phyloP scores from a whole-genome alignment of 176 grass and related monocot genomes.

The Zea luxurians region DNA sequence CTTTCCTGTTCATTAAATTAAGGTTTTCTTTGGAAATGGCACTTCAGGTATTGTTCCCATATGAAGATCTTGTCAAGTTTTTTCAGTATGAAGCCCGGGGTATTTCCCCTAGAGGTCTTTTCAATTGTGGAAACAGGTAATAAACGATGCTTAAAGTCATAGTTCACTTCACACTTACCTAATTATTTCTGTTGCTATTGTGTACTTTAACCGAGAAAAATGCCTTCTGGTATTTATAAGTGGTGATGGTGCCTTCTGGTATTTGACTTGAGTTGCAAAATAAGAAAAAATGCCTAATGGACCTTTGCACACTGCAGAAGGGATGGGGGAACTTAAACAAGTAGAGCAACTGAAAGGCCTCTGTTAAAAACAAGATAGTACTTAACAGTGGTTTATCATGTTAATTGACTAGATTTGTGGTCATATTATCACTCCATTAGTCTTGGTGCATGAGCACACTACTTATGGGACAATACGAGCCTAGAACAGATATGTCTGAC shows the following conservation, averaged over 20 bases:
- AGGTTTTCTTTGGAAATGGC: slow-evolving; percentile 43
- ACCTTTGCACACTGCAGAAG: not conserved
- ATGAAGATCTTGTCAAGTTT: slow-evolving; percentile 95
- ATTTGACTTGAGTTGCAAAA: not conserved
- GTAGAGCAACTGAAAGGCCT: not conserved
- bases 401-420: not conserved
- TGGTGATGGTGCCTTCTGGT: slow-evolving; percentile 18
- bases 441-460: not conserved
- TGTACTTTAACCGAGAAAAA: not conserved
- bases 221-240: not conserved
- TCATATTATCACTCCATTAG: not conserved
- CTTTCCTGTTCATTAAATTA: slow-evolving; percentile 36
- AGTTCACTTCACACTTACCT: not conserved
- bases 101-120: slow-evolving; percentile 85
- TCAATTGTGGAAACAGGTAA: slow-evolving; percentile 99
- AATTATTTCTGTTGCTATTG: slow-evolving; percentile 28
- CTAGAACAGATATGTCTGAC: not conserved
- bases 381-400: not conserved
- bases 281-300: not conserved
- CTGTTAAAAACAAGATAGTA: not conserved
- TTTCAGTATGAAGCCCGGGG: slow-evolving; percentile 80
- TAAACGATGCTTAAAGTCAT: slow-evolving; percentile 8
- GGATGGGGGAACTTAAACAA: not conserved
- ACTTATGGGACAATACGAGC: not conserved
- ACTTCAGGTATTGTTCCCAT: slow-evolving; percentile 74